Evolutionary conservation across 768 basidiomycete genomes (phyloP).

Genomic region (Tricholoma furcatifolium): DNA sequence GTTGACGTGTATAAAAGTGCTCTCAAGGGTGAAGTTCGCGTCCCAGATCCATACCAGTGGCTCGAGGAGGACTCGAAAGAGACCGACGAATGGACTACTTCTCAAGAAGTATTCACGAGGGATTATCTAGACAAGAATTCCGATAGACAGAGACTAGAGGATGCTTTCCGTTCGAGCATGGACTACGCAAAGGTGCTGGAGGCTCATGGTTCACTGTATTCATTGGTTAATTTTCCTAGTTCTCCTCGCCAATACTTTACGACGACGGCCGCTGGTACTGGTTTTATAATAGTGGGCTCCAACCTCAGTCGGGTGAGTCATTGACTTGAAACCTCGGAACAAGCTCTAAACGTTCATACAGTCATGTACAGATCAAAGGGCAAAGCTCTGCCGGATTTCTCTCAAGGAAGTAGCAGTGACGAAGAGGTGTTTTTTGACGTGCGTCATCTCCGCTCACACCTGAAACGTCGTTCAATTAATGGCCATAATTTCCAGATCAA

Average conservation of each 20-base stretch:
- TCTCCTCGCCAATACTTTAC: constrained; percentile 58
- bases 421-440: constrained; percentile 84
- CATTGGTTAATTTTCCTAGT: constrained; percentile 35
- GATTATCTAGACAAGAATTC: constrained; percentile 61
- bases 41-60: constrained; percentile 76
- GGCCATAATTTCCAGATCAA: constrained; percentile 49
- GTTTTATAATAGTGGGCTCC: constrained; percentile 76
- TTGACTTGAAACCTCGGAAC: neutral
- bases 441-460: constrained; percentile 16
- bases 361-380: constrained; percentile 64
- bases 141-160: constrained; percentile 57
- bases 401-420: constrained; percentile 37
- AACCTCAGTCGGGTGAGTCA: constrained; percentile 57
- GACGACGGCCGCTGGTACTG: constrained; percentile 79
- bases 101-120: constrained; percentile 59
- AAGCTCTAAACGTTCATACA: constrained; percentile 22
- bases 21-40: constrained; percentile 55
- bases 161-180: constrained; percentile 47
- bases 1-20: constrained; percentile 70
- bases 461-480: neutral
- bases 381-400: constrained; percentile 52
- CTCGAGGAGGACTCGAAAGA: constrained; percentile 64
- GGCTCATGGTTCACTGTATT: neutral
- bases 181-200: constrained; percentile 41
- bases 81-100: constrained; percentile 62